Conservation (phyloP, 2,329 filamentous ascomycete genomes). For the Colletotrichum chrysophilum region DNA sequence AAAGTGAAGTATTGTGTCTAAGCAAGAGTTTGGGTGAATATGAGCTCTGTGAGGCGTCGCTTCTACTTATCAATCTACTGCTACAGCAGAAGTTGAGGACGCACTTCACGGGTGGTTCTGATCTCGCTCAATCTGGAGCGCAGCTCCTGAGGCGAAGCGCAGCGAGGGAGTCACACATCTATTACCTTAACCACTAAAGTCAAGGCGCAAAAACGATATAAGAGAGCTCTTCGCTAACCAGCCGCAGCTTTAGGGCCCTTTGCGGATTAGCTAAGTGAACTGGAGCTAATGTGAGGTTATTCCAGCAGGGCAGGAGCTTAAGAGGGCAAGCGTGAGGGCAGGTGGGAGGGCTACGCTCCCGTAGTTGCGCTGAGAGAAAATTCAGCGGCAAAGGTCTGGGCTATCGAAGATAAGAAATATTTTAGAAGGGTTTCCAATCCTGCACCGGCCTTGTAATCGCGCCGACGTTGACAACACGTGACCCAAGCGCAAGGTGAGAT, state of each 20-base stretch:
- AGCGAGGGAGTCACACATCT: no score
- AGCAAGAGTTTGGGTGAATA: not conserved
- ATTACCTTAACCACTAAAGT: no score
- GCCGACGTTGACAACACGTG: not conserved
- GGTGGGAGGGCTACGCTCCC: not conserved
- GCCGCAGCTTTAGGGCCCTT: not conserved
- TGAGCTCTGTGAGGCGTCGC: not conserved
- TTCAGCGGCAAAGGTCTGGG: not conserved
- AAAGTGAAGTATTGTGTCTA: accelerated
- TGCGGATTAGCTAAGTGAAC: not conserved
- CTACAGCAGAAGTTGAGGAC: not conserved
- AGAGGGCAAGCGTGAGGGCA: not conserved
- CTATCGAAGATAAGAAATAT: not conserved
- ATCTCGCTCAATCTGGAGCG: not conserved
- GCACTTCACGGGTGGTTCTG: not conserved
- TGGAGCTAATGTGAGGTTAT: not conserved
- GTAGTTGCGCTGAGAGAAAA: not conserved
- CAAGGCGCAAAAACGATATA: not conserved
- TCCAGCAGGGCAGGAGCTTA: not conserved
- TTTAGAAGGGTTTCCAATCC: not conserved
- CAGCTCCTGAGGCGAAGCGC: no score
- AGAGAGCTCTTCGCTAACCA: not conserved
- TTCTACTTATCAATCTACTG: no score
- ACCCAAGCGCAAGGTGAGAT: not conserved
- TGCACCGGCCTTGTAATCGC: not conserved